Base-by-base conservation (phyloP, 352 stramenopile genomes). In the Pythium brachiatum region DNA sequence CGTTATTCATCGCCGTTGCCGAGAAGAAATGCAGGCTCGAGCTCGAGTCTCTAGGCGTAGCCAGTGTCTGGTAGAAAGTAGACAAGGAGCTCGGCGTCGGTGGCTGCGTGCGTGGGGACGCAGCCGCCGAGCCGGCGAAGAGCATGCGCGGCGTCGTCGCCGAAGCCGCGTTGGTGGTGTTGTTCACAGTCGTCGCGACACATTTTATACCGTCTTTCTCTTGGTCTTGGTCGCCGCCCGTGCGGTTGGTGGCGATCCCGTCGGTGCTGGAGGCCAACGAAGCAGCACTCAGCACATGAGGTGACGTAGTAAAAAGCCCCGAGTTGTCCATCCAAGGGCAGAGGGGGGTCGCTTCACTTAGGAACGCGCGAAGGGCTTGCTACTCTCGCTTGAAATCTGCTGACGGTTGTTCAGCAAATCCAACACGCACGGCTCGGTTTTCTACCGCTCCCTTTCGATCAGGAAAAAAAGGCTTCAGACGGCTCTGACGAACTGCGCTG, bases 21-120 rank as follows among this genome's bases (percentile, higher is more conserved):
- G 64, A 41, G 60, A 71, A 75, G 60, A 77, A 73, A 26, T 58
- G 54, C 16, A 51, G 27, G 46, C 74, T 67, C 60, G 54, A 68
- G 51, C 43, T 61, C 53, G 65, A 70, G 51, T 69, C 76, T 69
- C 74, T 88, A 88, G 81, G 75, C 78, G 81, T 90, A 75, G 50
- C 74, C 74, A 74, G 72, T 68, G 62, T 70, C 66, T 66, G 76
- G 76, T 88, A 89, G 44, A 69, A 87, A 76, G 75, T 83, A 78
- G 77, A 83, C 64, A 74, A 81, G 65, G 70, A 69, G 26, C 60
- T 67, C 65, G 69, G 62, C 59, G 70, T 63, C 63, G 64, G 63
- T 43, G 32, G 51, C 41, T 52, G 70, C 56, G 46, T 56, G 21
- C 50, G 41, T 48, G 58, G 66, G 51, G 68, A 62, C 31, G 27